These are phyloP conservation scores for Colletotrichum sublineola DNA, from an alignment of 2,329 filamentous ascomycete genomes.

Conservation along the genomic window DNA sequence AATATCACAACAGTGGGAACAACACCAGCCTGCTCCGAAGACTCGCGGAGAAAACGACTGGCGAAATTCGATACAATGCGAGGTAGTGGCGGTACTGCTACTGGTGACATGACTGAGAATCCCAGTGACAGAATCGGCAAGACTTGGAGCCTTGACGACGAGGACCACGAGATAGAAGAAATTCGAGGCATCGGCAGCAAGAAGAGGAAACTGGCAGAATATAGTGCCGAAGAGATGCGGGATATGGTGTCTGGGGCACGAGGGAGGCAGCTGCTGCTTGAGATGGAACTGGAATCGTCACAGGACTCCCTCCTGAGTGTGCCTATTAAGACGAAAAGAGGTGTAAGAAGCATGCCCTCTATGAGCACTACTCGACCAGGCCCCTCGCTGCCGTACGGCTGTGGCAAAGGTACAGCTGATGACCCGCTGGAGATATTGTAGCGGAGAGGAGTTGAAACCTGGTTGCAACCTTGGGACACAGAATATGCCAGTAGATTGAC, in stretches of 20 bases:
- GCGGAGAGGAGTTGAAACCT: neutral
- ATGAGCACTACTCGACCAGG: too few species aligned
- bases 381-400: neutral
- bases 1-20: neutral
- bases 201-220: neutral
- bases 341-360: neutral
- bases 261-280: neutral
- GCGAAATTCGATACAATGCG: neutral
- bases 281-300: slow-evolving; percentile 3
- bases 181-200: neutral
- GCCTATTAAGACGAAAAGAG: neutral
- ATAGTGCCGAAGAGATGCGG: neutral
- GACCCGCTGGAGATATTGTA: neutral
- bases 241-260: neutral
- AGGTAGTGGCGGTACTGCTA: neutral
- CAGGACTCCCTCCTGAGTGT: neutral
- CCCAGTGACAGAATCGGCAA: neutral
- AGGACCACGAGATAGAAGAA: neutral
- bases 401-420: neutral
- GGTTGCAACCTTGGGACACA: neutral
- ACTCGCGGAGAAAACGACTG: neutral
- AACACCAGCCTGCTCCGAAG: neutral
- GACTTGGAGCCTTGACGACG: neutral
- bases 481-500: neutral
- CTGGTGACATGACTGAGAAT: too few species aligned